Percentiles rank a stretch among this genome's conserved stretches.
These are phyloP conservation scores for Ophiostoma tasmaniense DNA, from an alignment of 2,329 filamentous ascomycete genomes.

Conservation along the genomic window DNA sequence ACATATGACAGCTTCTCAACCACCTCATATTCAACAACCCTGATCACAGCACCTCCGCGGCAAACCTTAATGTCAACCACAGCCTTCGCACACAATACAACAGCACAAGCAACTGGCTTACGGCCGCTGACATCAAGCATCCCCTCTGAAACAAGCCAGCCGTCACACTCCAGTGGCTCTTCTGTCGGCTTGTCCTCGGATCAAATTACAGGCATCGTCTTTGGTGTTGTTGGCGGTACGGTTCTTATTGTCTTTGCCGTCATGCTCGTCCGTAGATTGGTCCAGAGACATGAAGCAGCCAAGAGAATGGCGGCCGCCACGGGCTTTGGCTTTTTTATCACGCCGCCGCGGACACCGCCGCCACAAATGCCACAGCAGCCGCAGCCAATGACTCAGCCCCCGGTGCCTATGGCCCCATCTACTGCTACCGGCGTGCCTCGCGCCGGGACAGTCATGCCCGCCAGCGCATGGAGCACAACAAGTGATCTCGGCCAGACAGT, in stretches of 20 bases:
- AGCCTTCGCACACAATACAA: not conserved
- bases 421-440: not conserved
- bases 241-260: not conserved
- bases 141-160: not conserved
- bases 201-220: not conserved
- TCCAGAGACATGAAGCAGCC: not conserved
- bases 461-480: not conserved
- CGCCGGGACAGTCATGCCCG: not conserved
- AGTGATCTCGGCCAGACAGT: not conserved
- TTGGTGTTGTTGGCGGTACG: not conserved
- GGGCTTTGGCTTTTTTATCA: not conserved
- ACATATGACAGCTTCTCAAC: not conserved
- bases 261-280: not conserved
- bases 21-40: not conserved
- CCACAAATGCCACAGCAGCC: not conserved
- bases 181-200: not conserved
- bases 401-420: not conserved
- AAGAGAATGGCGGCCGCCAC: not conserved
- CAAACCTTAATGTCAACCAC: not conserved
- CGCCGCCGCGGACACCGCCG: not conserved
- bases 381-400: not conserved
- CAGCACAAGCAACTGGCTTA: not conserved
- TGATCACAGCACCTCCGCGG: not conserved
- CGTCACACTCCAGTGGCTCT: not conserved
- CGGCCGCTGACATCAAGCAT: not conserved